phyloP scores from a whole-genome alignment of 1,284 basidiomycete genomes.

The Inonotus obliquus region DNA sequence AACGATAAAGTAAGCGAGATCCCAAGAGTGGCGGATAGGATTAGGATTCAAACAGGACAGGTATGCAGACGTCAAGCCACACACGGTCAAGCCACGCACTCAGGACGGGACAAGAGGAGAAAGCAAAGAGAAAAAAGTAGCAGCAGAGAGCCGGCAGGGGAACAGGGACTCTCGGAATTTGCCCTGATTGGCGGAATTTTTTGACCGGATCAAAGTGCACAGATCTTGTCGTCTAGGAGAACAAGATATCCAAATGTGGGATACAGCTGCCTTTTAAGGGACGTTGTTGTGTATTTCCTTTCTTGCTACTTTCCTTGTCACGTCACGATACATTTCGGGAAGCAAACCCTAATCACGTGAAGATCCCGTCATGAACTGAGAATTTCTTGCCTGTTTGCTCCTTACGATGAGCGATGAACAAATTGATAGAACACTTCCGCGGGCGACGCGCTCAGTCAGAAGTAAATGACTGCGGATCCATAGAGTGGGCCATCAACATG shows the following conservation, averaged over 20 bases:
- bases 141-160: background rate
- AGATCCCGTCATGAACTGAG: background rate
- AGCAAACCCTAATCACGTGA: background rate
- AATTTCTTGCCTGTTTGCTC: background rate
- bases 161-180: background rate
- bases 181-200: conserved; percentile 1
- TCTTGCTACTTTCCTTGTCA: background rate
- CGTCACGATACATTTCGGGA: background rate
- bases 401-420: background rate
- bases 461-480: background rate
- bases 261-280: background rate
- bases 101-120: background rate
- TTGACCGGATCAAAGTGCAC: conserved; percentile 2
- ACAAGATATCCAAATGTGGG: background rate
- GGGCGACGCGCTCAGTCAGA: background rate
- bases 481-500: background rate
- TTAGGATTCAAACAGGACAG: background rate
- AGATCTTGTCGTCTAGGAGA: background rate
- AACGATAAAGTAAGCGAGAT: background rate
- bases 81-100: too few species aligned
- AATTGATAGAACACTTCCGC: background rate
- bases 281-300: background rate
- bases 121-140: background rate
- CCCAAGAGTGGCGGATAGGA: background rate
- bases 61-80: background rate